phyloP scores from a whole-genome alignment of 495 filamentous ascomycete species.

The Pyronema omphalodes region DNA sequence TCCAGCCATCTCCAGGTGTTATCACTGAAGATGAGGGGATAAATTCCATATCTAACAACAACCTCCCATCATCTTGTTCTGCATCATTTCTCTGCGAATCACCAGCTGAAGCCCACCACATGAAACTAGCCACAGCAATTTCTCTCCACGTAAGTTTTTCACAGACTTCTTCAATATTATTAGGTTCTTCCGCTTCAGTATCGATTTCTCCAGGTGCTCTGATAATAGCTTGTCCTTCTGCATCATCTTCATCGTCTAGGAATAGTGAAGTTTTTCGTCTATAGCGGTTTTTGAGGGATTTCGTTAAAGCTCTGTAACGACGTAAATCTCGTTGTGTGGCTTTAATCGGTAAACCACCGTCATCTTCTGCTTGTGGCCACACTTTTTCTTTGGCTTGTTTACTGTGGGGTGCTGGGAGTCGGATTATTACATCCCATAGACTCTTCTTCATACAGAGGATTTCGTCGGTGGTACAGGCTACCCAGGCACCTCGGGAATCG shows the following conservation, averaged over 20 bases:
- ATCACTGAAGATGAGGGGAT: background rate
- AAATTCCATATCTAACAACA: background rate
- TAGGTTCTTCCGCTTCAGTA: slow-evolving; percentile 20
- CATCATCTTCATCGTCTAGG: slow-evolving; percentile 23
- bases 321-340: slow-evolving; percentile 82
- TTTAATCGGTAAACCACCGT: slow-evolving; percentile 34
- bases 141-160: slow-evolving; percentile 57
- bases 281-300: slow-evolving; percentile 27
- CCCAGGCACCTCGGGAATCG: slow-evolving; percentile 51
- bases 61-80: slow-evolving; percentile 21
- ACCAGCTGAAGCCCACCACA: slow-evolving; percentile 97
- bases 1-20: slow-evolving; percentile 24
- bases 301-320: slow-evolving; percentile 53
- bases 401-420: slow-evolving; percentile 48
- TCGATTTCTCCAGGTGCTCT: slow-evolving; percentile 6
- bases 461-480: slow-evolving; percentile 87
- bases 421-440: slow-evolving; percentile 76
- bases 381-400: slow-evolving; percentile 36
- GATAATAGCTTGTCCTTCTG: slow-evolving; percentile 6
- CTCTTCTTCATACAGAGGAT: slow-evolving; percentile 67
- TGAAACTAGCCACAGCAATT: slow-evolving; percentile 76
- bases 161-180: slow-evolving; percentile 17
- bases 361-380: slow-evolving; percentile 60
- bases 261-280: background rate
- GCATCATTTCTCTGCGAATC: slow-evolving; percentile 44